Base-by-base conservation (phyloP, 306 rosid genomes). In the Abrus pulchellus region DNA sequence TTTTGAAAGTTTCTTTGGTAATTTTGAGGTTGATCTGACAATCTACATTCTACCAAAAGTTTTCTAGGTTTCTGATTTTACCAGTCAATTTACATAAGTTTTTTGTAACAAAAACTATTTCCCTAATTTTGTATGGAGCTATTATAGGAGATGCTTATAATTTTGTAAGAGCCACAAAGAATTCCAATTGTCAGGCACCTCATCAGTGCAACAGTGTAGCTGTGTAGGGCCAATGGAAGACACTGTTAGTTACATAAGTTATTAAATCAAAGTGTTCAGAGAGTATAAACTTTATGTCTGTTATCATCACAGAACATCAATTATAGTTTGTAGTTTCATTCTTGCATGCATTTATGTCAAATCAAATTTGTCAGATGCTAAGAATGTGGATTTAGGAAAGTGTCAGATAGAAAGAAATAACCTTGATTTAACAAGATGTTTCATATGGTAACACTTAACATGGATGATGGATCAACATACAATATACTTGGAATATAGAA, bases 121-220 rank as follows among this genome's bases (percentile, higher is more conserved):
- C 67, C 10, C 50, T 28, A 64, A 64, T 63, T 54, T 44, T 76
- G n/a, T 32, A 54, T 70, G 74, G 72, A 81, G 59, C 54, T 78
- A 44, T 41, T 41, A 1, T 59, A 72, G 79, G 59, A 30, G 20
- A 6, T 74, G 13, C 75, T 33, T 34, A 29, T 43, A 54, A 41
- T 56, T 41, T 73, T 60, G 11, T 14, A 8, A 60, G 62, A 59
- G 54, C 57, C 80, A 14, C 41, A 10, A 68, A 5, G 34, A 40
- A 45, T 70, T 0, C 72, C 63, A 47, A 38, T 47, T 68, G 28
- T 79, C 32, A 32, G 72, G 54, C 64, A 60, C 83, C 75, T 69
- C 50, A 28, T 57, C 44, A 4, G 50, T 68, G 60, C 52, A 32
- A 10, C 29, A 36, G 54, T 77, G 33, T 45, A 36, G 70, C 29